phyloP scores from a whole-genome alignment of 1,284 basidiomycete genomes.

The Leccinum proliferum region DNA sequence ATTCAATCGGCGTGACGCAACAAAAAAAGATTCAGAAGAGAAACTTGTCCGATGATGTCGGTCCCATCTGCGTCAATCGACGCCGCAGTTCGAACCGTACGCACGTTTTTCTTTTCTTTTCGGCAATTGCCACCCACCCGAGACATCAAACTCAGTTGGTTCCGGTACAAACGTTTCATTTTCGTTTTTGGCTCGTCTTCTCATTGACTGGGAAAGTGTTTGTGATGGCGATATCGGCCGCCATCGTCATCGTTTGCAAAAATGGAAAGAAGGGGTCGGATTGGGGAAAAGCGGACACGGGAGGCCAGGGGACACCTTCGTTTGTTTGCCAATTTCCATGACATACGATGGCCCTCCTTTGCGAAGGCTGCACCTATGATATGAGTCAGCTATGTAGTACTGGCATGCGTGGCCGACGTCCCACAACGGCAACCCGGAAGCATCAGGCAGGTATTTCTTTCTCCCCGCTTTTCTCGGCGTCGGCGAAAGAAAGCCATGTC shows the following conservation, averaged over 20 bases:
- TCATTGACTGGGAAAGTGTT: not conserved
- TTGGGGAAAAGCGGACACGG: not conserved
- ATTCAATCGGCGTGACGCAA: not conserved
- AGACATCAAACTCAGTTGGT: not conserved
- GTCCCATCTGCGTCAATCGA: not conserved
- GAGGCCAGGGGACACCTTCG: not conserved
- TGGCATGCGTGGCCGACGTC: not conserved
- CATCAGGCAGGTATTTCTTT: not conserved
- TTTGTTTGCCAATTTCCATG: not conserved
- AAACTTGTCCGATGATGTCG: slow-evolving; percentile 11
- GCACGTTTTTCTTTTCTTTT: not conserved
- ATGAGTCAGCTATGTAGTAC: not conserved
- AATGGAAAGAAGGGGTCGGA: not conserved
- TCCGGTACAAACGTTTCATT: not conserved
- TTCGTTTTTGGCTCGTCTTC: not conserved
- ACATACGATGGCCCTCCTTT: not conserved
- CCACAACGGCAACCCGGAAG: not conserved
- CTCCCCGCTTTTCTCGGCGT: not conserved
- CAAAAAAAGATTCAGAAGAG: not conserved
- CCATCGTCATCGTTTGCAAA: not conserved
- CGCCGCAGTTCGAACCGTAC: not conserved
- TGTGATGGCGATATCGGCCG: not conserved
- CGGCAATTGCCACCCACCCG: not conserved
- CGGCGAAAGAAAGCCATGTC: slow-evolving; percentile 4
- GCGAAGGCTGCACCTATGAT: not conserved